A percentile compares a stretch with the other conserved stretches of the same genome.
phyloP scores from a whole-genome alignment of 805 yeast species.

The Barnettozyma californica region DNA sequence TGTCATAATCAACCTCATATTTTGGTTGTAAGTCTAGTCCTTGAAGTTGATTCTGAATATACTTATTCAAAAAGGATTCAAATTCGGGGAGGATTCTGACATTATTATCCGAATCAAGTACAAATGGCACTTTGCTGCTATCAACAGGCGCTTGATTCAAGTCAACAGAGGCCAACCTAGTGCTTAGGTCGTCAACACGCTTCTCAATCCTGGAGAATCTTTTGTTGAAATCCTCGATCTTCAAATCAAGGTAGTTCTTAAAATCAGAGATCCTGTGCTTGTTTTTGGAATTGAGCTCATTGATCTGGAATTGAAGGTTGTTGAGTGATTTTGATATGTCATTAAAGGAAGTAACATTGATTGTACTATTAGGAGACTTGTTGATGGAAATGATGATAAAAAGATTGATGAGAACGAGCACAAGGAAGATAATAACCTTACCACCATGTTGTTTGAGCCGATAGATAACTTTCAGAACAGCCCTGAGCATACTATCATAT shows the following conservation, averaged over 20 bases:
- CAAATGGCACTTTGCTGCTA: conserved; percentile 14
- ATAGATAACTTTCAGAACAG: conserved; percentile 1
- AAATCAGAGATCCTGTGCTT: conserved; percentile 17
- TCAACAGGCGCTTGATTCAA: conserved; percentile 8
- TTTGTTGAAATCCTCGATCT: conserved; percentile 13
- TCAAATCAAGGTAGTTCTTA: conserved; percentile 16
- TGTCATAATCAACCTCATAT: conserved; percentile 15
- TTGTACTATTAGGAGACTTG: conserved; percentile 1
- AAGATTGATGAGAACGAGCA: conserved; percentile 3
- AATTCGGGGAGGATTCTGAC: conserved; percentile 23
- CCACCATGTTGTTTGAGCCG: neutral
- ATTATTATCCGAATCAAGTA: conserved; percentile 15
- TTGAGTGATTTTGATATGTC: conserved; percentile 21
- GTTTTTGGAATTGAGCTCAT: conserved; percentile 19
- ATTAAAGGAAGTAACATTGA: conserved; percentile 11
- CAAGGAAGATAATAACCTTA: neutral
- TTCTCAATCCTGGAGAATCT: conserved; percentile 12
- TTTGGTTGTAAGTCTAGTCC: neutral
- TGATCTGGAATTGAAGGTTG: conserved; percentile 22
- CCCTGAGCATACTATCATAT: neutral
- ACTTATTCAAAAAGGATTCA: conserved; percentile 12
- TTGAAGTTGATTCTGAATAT: conserved; percentile 7
- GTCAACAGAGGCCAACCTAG: conserved; percentile 11
- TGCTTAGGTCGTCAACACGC: conserved; percentile 8
- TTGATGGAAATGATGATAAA: conserved; percentile 2